phyloP scores from a whole-genome alignment of 1,284 basidiomycete species.

The Cryptococcus amylolentus region DNA sequence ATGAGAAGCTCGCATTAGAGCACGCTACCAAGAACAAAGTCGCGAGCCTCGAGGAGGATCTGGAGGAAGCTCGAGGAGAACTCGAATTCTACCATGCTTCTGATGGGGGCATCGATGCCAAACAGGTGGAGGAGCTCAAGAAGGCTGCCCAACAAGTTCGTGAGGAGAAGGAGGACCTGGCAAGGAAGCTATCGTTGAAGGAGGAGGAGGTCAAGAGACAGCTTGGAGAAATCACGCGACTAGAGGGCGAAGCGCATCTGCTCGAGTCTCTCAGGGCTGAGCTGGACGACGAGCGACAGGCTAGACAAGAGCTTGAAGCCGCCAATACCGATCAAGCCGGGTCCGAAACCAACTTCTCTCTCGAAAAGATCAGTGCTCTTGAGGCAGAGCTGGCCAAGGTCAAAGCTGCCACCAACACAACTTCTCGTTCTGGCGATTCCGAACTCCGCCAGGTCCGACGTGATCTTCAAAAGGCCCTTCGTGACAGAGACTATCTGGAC shows the following conservation, averaged over 20 bases:
- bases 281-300: constrained; percentile 12
- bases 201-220: constrained; percentile 14
- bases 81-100: constrained; percentile 30
- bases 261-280: constrained; percentile 17
- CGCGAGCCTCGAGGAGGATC: constrained; percentile 31
- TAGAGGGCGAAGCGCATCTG: constrained; percentile 4
- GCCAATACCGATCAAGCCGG: neutral
- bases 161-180: constrained; percentile 17
- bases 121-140: constrained; percentile 29
- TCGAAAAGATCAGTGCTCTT: constrained; percentile 14
- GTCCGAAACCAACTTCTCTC: constrained; percentile 5
- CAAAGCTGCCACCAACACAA: constrained; percentile 2
- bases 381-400: constrained; percentile 18
- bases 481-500: constrained; percentile 23
- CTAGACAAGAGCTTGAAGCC: constrained; percentile 1
- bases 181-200: constrained; percentile 11
- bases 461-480: constrained; percentile 20
- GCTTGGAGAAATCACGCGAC: constrained; percentile 10
- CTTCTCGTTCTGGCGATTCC: constrained; percentile 6
- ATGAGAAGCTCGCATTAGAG: constrained; percentile 45
- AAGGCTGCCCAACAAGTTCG: constrained; percentile 21
- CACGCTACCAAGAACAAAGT: constrained; percentile 30
- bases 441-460: constrained; percentile 18
- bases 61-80: constrained; percentile 44
- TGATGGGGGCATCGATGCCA: constrained; percentile 10